These are phyloP conservation scores for Pythium myriotylum DNA, from an alignment of 352 stramenopile species.

Conservation along the genomic window DNA sequence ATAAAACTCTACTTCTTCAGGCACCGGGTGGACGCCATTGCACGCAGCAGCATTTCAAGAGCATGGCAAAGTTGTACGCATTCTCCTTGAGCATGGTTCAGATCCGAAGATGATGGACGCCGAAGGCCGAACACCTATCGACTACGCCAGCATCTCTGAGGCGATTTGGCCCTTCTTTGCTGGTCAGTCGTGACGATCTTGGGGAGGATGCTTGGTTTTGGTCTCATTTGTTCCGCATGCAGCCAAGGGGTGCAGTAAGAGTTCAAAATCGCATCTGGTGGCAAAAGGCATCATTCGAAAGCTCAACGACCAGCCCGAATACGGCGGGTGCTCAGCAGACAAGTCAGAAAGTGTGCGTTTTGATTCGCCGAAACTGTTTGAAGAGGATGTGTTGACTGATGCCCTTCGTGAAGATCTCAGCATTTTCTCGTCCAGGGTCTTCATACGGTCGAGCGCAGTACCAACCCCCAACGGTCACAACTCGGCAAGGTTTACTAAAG, in stretches of 20 bases:
- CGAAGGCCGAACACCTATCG: slow-evolving; percentile 33
- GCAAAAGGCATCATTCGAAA: slow-evolving; percentile 44
- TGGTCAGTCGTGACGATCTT: slow-evolving; percentile 17
- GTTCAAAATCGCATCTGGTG: slow-evolving; percentile 35
- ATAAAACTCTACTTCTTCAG: slow-evolving; percentile 3
- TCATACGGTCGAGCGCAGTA: slow-evolving; percentile 70
- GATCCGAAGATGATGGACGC: slow-evolving; percentile 34
- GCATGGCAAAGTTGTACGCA: slow-evolving; percentile 41
- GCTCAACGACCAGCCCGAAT: slow-evolving; percentile 36
- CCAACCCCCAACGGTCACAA: slow-evolving; percentile 43
- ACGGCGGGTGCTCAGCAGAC: slow-evolving; percentile 30
- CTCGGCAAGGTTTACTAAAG: slow-evolving; percentile 50
- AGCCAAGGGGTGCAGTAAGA: slow-evolving; percentile 38
- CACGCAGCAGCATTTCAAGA: slow-evolving; percentile 47
- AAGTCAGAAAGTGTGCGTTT: slow-evolving; percentile 55
- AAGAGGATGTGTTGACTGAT: too few relatives aligned
- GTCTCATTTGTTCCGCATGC: background rate
- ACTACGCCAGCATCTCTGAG: slow-evolving; percentile 48
- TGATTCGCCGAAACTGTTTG: too few relatives aligned
- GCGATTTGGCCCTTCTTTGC: slow-evolving; percentile 47
- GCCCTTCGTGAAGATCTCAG: slow-evolving; percentile 50
- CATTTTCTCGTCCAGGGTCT: slow-evolving; percentile 74
- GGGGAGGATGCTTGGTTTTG: background rate
- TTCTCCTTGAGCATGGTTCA: slow-evolving; percentile 35
- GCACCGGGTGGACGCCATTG: slow-evolving; percentile 41